Conservation (phyloP, 1,139 yeast species). For the Diutina ranongensis region DNA sequence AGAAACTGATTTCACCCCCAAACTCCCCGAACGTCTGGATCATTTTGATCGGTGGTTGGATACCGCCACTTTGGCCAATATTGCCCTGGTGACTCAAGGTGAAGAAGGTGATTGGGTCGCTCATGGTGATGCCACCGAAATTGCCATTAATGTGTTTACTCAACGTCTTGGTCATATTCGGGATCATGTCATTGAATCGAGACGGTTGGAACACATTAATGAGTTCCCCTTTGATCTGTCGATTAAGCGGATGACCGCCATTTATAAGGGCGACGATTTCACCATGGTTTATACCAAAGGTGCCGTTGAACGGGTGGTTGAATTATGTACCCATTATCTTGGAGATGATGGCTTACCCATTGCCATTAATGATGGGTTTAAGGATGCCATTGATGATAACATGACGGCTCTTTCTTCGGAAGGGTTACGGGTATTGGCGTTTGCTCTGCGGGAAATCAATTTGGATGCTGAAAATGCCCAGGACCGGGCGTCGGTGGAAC, state of each 20-base stretch:
- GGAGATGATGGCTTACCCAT: slow-evolving; percentile 12
- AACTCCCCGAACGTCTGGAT: slow-evolving; percentile 8
- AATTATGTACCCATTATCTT: slow-evolving; percentile 38
- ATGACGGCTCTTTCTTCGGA: slow-evolving; percentile 54
- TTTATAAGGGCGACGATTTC: slow-evolving; percentile 22
- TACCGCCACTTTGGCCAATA: slow-evolving; percentile 62
- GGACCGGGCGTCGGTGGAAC: slow-evolving; percentile 44
- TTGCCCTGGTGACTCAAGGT: slow-evolving; percentile 42
- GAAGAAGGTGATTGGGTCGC: slow-evolving; percentile 53
- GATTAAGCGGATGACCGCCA: slow-evolving; percentile 61
- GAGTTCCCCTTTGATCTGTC: slow-evolving; percentile 77
- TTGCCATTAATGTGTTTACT: slow-evolving; percentile 68
- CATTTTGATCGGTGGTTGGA: slow-evolving; percentile 29
- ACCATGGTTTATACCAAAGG: slow-evolving; percentile 51
- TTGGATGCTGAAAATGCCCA: slow-evolving; percentile 12
- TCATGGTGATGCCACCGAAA: slow-evolving; percentile 82
- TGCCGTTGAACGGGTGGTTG: slow-evolving; percentile 64
- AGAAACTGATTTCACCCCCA: slow-evolving; percentile 21
- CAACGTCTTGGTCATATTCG: slow-evolving; percentile 43
- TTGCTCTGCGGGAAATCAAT: slow-evolving; percentile 33
- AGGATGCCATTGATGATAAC: slow-evolving; percentile 35
- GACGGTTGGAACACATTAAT: slow-evolving; percentile 30
- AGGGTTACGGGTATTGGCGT: slow-evolving; percentile 68
- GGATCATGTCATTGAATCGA: slow-evolving; percentile 21
- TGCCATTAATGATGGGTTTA: slow-evolving; percentile 7